phyloP scores from a whole-genome alignment of 2,329 filamentous ascomycete genomes.

The Amauroascus verrucosus region DNA sequence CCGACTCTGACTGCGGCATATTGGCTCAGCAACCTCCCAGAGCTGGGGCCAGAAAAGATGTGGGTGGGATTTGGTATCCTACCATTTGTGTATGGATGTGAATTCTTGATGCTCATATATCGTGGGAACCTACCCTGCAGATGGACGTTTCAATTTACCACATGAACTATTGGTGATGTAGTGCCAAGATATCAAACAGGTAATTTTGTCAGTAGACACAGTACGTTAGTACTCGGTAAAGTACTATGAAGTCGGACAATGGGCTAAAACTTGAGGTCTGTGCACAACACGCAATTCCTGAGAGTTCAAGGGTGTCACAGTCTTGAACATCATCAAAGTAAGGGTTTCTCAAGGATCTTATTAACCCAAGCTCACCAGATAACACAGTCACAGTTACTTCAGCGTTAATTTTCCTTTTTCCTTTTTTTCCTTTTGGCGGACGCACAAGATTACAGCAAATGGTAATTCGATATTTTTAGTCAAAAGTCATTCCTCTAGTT shows the following conservation, averaged over 20 bases:
- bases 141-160: too few relatives aligned
- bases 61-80: too few relatives aligned
- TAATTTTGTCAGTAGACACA: too few relatives aligned
- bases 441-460: background rate
- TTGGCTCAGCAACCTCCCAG: background rate
- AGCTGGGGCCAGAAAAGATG: background rate
- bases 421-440: too few relatives aligned
- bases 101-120: background rate
- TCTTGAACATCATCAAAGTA: background rate
- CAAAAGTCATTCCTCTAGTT: too few relatives aligned
- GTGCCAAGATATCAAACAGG: conserved; percentile 3
- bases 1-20: background rate
- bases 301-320: background rate
- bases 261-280: background rate
- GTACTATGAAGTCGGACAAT: background rate
- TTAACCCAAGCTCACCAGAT: background rate
- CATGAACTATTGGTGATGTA: background rate
- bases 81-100: background rate
- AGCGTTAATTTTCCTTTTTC: too few relatives aligned
- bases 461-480: too few relatives aligned
- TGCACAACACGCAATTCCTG: background rate
- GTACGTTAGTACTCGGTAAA: background rate
- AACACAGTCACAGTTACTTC: background rate
- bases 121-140: too few relatives aligned
- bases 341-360: background rate